Percentiles rank a stretch among this genome's conserved stretches.
These are phyloP conservation scores for Albugo laibachii DNA, from an alignment of 352 stramenopile genomes.

Conservation along the genomic window DNA sequence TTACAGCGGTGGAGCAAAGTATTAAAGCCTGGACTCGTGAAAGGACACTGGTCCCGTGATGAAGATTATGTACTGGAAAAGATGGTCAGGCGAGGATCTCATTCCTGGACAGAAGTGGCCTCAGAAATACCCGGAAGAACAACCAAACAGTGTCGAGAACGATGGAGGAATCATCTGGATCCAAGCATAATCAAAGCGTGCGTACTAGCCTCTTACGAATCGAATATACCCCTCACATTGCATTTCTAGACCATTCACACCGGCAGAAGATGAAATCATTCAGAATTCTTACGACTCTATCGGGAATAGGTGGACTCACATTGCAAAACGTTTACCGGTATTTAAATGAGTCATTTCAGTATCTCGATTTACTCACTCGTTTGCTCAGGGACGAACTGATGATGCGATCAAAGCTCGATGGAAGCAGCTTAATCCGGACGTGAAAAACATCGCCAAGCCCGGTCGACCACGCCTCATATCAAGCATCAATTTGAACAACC, in stretches of 20 bases:
- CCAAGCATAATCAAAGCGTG: conserved; percentile 80
- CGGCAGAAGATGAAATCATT: conserved; percentile 87
- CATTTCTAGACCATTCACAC: conserved; percentile 43
- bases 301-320: conserved; percentile 91
- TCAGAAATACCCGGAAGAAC: conserved; percentile 54
- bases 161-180: conserved; percentile 93
- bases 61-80: conserved; percentile 39
- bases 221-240: conserved; percentile 1
- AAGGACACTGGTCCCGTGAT: conserved; percentile 74
- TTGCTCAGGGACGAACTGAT: conserved; percentile 42
- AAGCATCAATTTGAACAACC: conserved; percentile 26
- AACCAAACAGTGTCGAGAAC: conserved; percentile 90
- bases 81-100: conserved; percentile 17
- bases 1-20: conserved; percentile 57
- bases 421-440: conserved; percentile 49
- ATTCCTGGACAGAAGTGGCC: conserved; percentile 55
- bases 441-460: conserved; percentile 50
- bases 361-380: neutral
- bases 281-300: conserved; percentile 78
- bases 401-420: conserved; percentile 78
- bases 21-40: conserved; percentile 74
- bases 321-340: conserved; percentile 16
- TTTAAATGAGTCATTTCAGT: neutral
- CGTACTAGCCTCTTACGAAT: conserved; percentile 2
- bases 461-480: conserved; percentile 40